These are phyloP conservation scores for Ustilago trichophora DNA, from an alignment of 1,284 basidiomycete species.

Conservation along the genomic window DNA sequence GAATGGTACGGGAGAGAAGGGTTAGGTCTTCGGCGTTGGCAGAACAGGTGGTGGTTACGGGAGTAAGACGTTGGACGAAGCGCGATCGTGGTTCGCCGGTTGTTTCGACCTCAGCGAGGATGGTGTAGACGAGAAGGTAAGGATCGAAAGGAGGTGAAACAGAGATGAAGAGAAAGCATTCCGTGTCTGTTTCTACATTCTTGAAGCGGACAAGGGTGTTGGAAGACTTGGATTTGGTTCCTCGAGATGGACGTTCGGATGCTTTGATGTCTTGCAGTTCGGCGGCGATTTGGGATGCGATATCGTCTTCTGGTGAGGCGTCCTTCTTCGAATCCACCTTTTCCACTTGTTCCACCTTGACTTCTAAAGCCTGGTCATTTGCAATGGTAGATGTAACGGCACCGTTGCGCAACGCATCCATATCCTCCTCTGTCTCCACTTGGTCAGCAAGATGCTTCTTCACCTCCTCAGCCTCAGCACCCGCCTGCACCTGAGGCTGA, in stretches of 20 bases:
- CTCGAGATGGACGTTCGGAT: constrained; percentile 9
- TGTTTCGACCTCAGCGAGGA: constrained; percentile 45
- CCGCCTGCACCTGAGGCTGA: constrained; percentile 6
- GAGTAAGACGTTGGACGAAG: constrained; percentile 47
- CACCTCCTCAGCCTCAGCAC: too few relatives aligned
- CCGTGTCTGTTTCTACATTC: constrained; percentile 49
- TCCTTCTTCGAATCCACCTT: neutral
- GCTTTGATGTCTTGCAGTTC: constrained; percentile 51
- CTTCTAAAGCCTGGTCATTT: neutral
- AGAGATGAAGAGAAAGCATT: constrained; percentile 49
- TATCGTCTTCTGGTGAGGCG: constrained; percentile 32
- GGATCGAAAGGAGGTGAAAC: constrained; percentile 37
- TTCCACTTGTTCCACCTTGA: neutral
- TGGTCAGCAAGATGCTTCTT: too few relatives aligned
- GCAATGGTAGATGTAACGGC: constrained; percentile 3
- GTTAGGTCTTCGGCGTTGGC: constrained; percentile 31
- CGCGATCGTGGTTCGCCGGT: constrained; percentile 52
- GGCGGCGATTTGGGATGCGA: constrained; percentile 58
- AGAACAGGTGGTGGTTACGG: constrained; percentile 33
- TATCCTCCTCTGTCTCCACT: constrained; percentile 45
- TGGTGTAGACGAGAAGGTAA: constrained; percentile 31
- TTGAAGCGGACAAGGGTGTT: constrained; percentile 17
- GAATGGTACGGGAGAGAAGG: constrained; percentile 20
- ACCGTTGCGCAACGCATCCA: constrained; percentile 53
- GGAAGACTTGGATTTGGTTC: neutral